Evolutionary conservation across 257 asterid genomes (phyloP).

Genomic region (Scutellaria galericulata): DNA sequence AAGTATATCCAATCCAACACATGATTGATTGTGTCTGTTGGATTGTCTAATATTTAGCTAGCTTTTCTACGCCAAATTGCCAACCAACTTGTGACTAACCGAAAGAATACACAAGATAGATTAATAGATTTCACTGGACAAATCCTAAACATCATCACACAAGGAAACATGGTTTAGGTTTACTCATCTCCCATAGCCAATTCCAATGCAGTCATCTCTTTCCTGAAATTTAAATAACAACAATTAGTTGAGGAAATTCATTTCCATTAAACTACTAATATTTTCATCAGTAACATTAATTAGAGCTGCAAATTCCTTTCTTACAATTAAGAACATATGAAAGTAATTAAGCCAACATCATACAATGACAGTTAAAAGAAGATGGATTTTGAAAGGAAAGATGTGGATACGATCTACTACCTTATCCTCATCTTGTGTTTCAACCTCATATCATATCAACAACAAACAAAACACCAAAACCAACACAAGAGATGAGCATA

Average conservation of each 20-base stretch:
- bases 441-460: no score
- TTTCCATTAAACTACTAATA: neutral
- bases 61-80: no score
- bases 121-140: no score
- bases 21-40: no score
- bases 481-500: neutral
- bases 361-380: conserved; percentile 3
- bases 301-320: neutral
- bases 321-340: neutral
- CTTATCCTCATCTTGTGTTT: conserved; percentile 99
- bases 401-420: conserved; percentile 42
- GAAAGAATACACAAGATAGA: no score
- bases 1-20: no score
- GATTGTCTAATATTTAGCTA: no score
- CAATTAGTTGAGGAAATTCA: neutral
- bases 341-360: conserved; percentile 17
- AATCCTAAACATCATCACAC: no score
- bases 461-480: no score
- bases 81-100: no score
- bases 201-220: conserved; percentile 95
- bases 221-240: conserved; percentile 57
- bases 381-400: conserved; percentile 2
- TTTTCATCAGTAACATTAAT: neutral
- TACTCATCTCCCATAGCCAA: conserved; percentile 95
- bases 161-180: neutral